These are phyloP conservation scores for Sindora glabra DNA, from an alignment of 306 rosid genomes.

Conservation along the genomic window DNA sequence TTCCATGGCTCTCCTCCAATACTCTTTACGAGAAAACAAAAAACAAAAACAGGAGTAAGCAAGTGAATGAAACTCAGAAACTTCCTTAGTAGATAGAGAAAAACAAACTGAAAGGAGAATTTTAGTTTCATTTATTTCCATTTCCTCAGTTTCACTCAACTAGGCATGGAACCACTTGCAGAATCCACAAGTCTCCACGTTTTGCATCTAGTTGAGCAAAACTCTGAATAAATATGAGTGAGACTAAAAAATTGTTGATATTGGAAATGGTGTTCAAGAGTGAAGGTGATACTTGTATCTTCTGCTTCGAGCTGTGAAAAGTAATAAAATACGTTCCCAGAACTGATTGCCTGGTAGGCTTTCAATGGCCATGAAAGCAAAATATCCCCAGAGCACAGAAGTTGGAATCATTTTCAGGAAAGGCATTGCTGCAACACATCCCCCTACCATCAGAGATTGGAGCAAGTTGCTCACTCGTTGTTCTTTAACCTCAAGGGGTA, in stretches of 20 bases:
- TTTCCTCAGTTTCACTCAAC: too few relatives aligned
- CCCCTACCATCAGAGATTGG: slow-evolving; percentile 67
- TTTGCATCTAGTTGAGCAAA: too few relatives aligned
- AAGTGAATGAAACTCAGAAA: slow-evolving; percentile 4
- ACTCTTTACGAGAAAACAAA: slow-evolving; percentile 32
- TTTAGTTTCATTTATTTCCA: too few relatives aligned
- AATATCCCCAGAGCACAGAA: slow-evolving; percentile 77
- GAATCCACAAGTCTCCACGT: too few relatives aligned
- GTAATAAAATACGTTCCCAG: slow-evolving; percentile 69
- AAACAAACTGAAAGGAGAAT: too few relatives aligned
- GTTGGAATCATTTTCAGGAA: slow-evolving; percentile 70
- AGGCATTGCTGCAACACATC: slow-evolving; percentile 77
- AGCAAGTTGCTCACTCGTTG: slow-evolving; percentile 80
- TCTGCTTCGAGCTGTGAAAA: slow-evolving; percentile 60
- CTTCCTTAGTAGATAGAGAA: neutral
- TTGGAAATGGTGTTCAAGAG: slow-evolving; percentile 3
- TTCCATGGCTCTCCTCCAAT: slow-evolving; percentile 54
- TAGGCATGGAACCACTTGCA: too few relatives aligned
- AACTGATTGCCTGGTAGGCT: slow-evolving; percentile 79
- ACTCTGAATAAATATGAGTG: too few relatives aligned
- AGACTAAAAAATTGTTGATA: too few relatives aligned
- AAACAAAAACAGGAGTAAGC: neutral
- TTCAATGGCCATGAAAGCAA: slow-evolving; percentile 84
- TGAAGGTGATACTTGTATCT: slow-evolving; percentile 55
- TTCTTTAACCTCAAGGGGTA: slow-evolving; percentile 80